A percentile compares a stretch with the other conserved stretches of the same genome.
Conservation (phyloP, 306 rosid genomes). For the Mimosa bimucronata region DNA sequence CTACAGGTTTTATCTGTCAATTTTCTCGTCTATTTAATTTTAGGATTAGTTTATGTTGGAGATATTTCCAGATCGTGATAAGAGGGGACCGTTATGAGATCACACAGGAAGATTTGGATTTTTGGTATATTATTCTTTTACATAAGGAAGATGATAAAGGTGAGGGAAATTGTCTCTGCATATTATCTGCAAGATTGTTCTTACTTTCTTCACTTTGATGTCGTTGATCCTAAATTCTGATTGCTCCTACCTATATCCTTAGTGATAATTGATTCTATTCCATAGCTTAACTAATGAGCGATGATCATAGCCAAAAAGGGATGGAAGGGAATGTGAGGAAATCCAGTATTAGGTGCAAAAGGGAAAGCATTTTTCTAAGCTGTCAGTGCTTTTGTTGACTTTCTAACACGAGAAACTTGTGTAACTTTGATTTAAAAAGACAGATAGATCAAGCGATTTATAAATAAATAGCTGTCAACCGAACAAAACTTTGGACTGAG, state of each 20-base stretch:
- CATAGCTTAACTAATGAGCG: conserved; percentile 2
- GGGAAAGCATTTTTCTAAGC: conserved; percentile 15
- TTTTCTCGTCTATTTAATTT: conserved; percentile 41
- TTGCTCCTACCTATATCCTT: neutral
- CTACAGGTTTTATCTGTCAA: conserved; percentile 62
- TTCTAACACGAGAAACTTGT: neutral
- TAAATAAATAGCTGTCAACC: neutral
- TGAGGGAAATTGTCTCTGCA: conserved; percentile 21
- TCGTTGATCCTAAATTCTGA: conserved; percentile 7
- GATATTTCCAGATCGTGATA: conserved; percentile 40
- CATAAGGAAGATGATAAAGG: conserved; percentile 39
- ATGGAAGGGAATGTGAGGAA: neutral
- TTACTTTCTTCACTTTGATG: conserved; percentile 13
- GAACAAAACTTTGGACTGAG: conserved; percentile 14
- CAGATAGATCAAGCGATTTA: neutral
- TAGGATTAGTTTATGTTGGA: conserved; percentile 42
- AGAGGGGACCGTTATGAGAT: conserved; percentile 20
- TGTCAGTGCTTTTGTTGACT: neutral
- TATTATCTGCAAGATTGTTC: neutral
- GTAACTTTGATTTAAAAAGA: neutral
- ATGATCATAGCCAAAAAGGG: conserved; percentile 17
- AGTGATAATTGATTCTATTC: neutral
- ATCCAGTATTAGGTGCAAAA: conserved; percentile 4
- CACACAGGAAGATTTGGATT: conserved; percentile 30
- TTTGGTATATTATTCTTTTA: conserved; percentile 33